Evolutionary conservation across 2,329 filamentous ascomycete genomes (phyloP).

Genomic region (Fusarium redolens): DNA sequence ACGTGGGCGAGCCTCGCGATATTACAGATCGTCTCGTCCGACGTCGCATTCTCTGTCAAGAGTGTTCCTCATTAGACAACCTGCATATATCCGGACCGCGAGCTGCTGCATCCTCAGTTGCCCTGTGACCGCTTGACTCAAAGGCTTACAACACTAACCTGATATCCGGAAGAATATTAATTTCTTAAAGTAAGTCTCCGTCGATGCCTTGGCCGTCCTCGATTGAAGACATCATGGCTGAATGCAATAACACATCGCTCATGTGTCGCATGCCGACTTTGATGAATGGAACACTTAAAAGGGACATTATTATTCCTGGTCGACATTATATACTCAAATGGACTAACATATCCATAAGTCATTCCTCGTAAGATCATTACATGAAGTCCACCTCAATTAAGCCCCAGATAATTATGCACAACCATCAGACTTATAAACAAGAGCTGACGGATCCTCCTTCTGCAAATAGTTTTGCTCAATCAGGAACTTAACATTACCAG

Average conservation of each 20-base stretch:
- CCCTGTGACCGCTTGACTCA: neutral
- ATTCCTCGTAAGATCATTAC: neutral
- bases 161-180: neutral
- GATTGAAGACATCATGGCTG: neutral
- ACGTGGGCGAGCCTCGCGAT: neutral
- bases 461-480: slow-evolving; percentile 34
- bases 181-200: no score
- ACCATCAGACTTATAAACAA: slow-evolving; percentile 22
- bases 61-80: neutral
- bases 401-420: slow-evolving; percentile 11
- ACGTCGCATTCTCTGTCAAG: neutral
- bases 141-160: neutral
- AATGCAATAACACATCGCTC: fast-evolving
- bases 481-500: slow-evolving; percentile 35
- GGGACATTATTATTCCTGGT: neutral
- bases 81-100: neutral
- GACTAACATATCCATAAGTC: neutral
- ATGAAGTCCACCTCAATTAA: no score
- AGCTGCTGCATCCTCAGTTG: neutral
- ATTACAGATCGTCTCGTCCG: neutral
- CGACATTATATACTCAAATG: neutral
- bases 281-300: neutral
- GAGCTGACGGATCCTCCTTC: slow-evolving; percentile 26
- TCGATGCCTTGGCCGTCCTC: neutral
- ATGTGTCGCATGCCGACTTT: neutral